Conservation (phyloP, 2,329 filamentous ascomycete species). For the Pseudocercospora pini-densiflorae region DNA sequence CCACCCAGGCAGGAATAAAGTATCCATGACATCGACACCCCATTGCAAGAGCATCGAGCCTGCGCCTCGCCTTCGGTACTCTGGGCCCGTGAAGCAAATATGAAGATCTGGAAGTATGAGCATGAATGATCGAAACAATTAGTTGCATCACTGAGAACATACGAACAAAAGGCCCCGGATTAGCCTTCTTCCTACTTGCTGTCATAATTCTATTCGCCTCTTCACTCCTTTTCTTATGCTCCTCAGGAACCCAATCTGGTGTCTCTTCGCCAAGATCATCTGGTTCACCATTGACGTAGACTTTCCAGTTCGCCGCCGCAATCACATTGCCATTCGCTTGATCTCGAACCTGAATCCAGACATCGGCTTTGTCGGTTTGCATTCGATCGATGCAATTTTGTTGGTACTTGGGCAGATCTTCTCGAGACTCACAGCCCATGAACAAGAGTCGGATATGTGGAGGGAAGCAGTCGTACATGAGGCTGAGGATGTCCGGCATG, state of each 20-base stretch:
- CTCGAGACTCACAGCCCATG: conserved; percentile 32
- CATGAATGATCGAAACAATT: background rate
- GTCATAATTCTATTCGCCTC: background rate
- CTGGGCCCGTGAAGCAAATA: background rate
- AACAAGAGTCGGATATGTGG: conserved; percentile 18
- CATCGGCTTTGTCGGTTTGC: conserved; percentile 28
- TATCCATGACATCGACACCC: background rate
- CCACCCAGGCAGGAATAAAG: background rate
- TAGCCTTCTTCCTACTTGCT: background rate
- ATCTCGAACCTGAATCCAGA: conserved; percentile 40
- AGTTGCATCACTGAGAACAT: background rate
- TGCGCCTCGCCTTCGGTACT: background rate
- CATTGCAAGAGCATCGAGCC: background rate
- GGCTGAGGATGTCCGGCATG: conserved; percentile 13
- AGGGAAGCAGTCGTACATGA: conserved; percentile 11
- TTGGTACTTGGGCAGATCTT: conserved; percentile 14
- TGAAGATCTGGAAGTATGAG: conserved; percentile 1
- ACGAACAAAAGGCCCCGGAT: conserved; percentile 6
- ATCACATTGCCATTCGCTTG: conserved; percentile 33
- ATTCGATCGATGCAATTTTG: conserved; percentile 25
- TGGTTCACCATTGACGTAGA: conserved; percentile 28
- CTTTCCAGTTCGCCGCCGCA: conserved; percentile 39
- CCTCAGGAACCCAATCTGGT: background rate
- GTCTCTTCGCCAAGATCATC: conserved; percentile 20
- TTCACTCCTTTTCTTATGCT: background rate